Conservation (phyloP, 805 yeast genomes). For the Candida verbasci region DNA sequence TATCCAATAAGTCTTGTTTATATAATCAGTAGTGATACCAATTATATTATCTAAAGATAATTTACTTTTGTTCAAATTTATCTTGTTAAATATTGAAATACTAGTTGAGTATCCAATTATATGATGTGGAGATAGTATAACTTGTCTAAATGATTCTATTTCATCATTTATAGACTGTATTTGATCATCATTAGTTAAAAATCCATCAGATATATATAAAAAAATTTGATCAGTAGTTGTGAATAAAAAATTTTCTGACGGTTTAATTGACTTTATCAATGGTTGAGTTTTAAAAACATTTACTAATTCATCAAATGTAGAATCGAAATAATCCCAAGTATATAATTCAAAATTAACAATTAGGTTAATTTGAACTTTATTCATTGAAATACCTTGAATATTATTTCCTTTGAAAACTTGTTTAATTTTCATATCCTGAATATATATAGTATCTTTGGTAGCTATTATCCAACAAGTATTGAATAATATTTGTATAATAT, state of each 20-base stretch:
- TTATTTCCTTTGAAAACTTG: constrained; percentile 17
- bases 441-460: constrained; percentile 25
- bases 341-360: constrained; percentile 15
- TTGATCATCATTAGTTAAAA: constrained; percentile 29
- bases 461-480: constrained; percentile 19
- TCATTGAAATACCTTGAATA: constrained; percentile 18
- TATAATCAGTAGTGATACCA: constrained; percentile 29
- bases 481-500: constrained; percentile 22
- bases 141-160: constrained; percentile 9
- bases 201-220: constrained; percentile 10
- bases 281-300: constrained; percentile 22
- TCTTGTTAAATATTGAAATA: constrained; percentile 25
- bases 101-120: constrained; percentile 18
- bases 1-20: constrained; percentile 66
- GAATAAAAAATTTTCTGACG: constrained; percentile 9
- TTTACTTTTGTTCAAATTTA: constrained; percentile 14
- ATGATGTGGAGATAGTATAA: constrained; percentile 28
- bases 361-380: constrained; percentile 20
- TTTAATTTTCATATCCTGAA: constrained; percentile 25
- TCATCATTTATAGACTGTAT: constrained; percentile 16
- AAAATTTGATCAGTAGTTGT: constrained; percentile 13
- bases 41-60: constrained; percentile 11
- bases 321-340: constrained; percentile 33
- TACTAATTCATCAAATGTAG: constrained; percentile 21
- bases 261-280: neutral